Conservation (phyloP, 345 rosid genomes). For the Melaleuca alternifolia region DNA sequence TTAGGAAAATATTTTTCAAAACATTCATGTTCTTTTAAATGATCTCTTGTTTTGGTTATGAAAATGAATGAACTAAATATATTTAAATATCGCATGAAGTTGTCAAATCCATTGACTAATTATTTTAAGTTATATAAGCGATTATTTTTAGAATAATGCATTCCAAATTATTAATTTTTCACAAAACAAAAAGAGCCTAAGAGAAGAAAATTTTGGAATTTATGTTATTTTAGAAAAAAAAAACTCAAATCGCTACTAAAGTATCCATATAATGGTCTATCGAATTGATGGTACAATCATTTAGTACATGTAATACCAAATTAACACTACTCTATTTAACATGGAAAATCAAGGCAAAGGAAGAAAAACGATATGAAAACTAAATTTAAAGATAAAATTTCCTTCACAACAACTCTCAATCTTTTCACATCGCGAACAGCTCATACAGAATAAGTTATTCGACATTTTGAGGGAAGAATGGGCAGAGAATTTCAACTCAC, state of each 20-base stretch:
- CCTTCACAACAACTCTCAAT: background rate
- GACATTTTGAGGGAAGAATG: background rate
- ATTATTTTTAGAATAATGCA: too few species aligned
- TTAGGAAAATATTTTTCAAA: too few species aligned
- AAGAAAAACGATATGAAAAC: background rate
- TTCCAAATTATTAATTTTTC: too few species aligned
- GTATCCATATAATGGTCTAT: background rate
- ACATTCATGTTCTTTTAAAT: too few species aligned
- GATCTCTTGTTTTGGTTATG: too few species aligned
- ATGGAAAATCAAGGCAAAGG: background rate
- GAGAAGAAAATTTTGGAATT: background rate
- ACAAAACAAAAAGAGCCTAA: background rate
- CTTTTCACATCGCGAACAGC: background rate
- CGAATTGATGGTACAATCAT: background rate
- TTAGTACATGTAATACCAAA: background rate
- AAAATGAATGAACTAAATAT: too few species aligned
- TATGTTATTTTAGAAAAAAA: background rate
- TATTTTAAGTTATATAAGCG: too few species aligned
- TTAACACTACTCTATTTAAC: background rate
- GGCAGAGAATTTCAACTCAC: background rate
- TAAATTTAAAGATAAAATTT: background rate
- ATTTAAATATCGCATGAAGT: too few species aligned
- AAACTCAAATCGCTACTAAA: background rate
- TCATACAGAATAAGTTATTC: constrained; percentile 4
- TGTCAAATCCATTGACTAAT: too few species aligned